Base-by-base conservation (phyloP, 129 eudicot species). In the Rutidosis leptorrhynchoides region DNA sequence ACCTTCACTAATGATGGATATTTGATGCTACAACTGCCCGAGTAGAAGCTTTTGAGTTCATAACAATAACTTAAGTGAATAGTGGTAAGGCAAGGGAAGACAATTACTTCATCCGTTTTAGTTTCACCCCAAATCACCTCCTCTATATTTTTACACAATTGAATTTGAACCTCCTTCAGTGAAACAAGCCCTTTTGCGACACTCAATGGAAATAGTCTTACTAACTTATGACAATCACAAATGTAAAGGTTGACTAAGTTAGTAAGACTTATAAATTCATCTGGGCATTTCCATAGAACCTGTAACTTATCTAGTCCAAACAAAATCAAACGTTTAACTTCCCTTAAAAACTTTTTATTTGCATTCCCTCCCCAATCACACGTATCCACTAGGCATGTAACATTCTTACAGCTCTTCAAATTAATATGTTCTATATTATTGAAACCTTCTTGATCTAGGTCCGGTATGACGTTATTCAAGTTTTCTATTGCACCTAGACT, bases 11-110 rank as follows among this genome's bases (percentile, higher is more conserved):
- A 58, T 25, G 63, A 58, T 0, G 63, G 63, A 58, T 58, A 58
- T 14, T 26, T 11, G 20, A 58, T 27, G 22, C 19, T 58, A 27
- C 15, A 14, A 25, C 14, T 5, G 21, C 37, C 22, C 14, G 63
- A 27, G 63, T 58, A 25, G 22, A 58, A 58, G 63, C 37, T 26
- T 27, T 26, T 29, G 17, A 58, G 63, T 1, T 12, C 16, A 1
- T 0, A 0, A 5, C 0, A 26, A 15, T 0, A 2, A 1, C 0
- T 0, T 1, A 58, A 17, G 0, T 0, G 1, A 3, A 58, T 58
- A 3, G 1, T 4, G 21, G 64, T 20, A 14, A 58, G 64, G 14
- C 40, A 58, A 15, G 40, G 64, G 43, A 58, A 58, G 9, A 28
- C 24, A 15, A 58, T n/a, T n/a, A n/a, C 15, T 58, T 2, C 22